Evolutionary conservation across 352 stramenopile genomes (phyloP).

Genomic region (Globisporangium acanthophoron): DNA sequence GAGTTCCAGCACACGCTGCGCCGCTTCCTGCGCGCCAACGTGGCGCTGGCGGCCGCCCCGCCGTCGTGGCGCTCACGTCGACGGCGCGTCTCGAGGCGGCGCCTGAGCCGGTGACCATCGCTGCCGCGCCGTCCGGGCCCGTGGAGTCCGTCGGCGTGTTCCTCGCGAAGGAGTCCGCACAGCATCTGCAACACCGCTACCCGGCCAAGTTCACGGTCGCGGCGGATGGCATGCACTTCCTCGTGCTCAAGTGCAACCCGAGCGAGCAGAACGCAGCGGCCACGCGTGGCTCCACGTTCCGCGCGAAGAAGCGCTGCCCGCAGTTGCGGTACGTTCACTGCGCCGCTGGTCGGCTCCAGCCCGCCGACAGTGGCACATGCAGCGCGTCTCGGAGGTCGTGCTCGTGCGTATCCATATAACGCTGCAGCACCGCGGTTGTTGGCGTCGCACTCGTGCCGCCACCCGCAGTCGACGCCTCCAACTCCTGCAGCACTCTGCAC

Average conservation of each 20-base stretch:
- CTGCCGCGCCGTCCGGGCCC: constrained; percentile 6
- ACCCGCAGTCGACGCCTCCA: constrained; percentile 20
- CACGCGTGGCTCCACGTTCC: not conserved
- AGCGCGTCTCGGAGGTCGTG: not conserved
- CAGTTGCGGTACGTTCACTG: constrained; percentile 54
- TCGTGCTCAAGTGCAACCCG: constrained; percentile 78
- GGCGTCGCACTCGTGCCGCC: not conserved
- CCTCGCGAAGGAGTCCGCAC: constrained; percentile 47
- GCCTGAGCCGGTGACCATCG: not conserved
- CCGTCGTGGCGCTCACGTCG: constrained; percentile 13
- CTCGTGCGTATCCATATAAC: not conserved
- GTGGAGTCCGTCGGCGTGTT: constrained; percentile 80
- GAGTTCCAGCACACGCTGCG: constrained; percentile 12
- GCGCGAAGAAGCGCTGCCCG: constrained; percentile 35
- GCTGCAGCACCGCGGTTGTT: constrained; percentile 10
- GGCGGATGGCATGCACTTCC: constrained; percentile 36
- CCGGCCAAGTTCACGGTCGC: constrained; percentile 38
- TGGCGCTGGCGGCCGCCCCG: constrained; percentile 9
- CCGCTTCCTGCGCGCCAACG: constrained; percentile 13
- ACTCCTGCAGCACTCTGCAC: constrained; percentile 34
- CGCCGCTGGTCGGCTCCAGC: constrained; percentile 18
- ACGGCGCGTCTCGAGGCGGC: constrained; percentile 22
- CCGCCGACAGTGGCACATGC: not conserved
- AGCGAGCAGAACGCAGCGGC: constrained; percentile 32
- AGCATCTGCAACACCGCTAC: constrained; percentile 44